A percentile compares a stretch with the other conserved stretches of the same genome.
Evolutionary conservation across 768 basidiomycete genomes (phyloP).

Genomic region (Megacollybia marginata): DNA sequence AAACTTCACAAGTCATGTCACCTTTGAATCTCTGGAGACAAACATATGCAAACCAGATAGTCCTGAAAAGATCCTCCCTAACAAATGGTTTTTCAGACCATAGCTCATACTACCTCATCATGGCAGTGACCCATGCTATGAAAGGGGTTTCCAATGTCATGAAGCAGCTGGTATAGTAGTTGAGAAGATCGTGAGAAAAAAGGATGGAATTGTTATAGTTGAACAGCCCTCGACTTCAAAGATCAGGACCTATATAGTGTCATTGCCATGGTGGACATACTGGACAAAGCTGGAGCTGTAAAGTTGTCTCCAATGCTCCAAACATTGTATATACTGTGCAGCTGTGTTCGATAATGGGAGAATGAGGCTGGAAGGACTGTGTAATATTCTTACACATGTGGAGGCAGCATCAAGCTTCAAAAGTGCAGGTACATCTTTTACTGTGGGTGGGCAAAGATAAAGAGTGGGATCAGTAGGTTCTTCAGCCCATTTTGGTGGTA

Average conservation of each 20-base stretch:
- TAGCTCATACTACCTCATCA: conserved; percentile 14
- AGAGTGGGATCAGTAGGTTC: background rate
- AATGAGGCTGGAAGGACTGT: background rate
- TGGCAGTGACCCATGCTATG: conserved; percentile 15
- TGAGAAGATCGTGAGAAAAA: conserved; percentile 24
- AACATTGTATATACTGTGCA: background rate
- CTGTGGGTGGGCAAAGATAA: background rate
- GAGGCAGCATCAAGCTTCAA: background rate
- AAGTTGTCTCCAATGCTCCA: background rate
- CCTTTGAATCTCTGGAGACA: conserved; percentile 11
- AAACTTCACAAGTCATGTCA: conserved; percentile 19
- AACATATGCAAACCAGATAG: conserved; percentile 26
- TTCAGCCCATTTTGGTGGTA: conserved; percentile 1
- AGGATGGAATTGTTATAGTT: conserved; percentile 25
- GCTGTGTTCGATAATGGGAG: background rate
- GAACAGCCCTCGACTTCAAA: conserved; percentile 18
- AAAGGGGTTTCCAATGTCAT: conserved; percentile 29
- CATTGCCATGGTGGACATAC: conserved; percentile 1
- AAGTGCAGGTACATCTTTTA: background rate
- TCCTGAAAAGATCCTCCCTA: conserved; percentile 18
- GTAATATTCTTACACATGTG: background rate
- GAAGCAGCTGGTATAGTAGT: conserved; percentile 24
- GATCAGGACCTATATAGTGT: conserved; percentile 23
- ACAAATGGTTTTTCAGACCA: conserved; percentile 14
- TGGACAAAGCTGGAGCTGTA: conserved; percentile 1